Base-by-base conservation (phyloP, 805 yeast species). In the Wickerhamomyces bovis region DNA sequence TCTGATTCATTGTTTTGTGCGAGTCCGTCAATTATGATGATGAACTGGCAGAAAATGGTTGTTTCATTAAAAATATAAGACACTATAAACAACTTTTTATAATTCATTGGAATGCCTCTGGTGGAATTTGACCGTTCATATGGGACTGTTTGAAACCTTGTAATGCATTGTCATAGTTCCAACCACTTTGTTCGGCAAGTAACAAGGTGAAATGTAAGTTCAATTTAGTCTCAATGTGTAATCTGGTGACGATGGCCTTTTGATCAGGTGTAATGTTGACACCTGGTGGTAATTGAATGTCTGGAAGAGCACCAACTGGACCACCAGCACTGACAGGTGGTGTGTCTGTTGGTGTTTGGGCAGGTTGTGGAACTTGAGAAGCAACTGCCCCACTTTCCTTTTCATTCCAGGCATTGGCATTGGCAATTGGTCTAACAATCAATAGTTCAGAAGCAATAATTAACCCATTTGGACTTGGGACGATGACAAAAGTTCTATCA, bases 401-500 rank as follows among this genome's bases (percentile, higher is more conserved):
- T 39, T 60, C 59, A 22, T 55, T 57, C 90, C 92, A 87, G 0
- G 87, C 75, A 23, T 75, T 71, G 21, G 66, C 55, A 4, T 77
- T 80, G 1, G 81, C 72, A 53, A 68, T 74, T 7, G 82, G 74
- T 52, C 95, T 79, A 4, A 94, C 66, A 15, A 81, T 72, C 44
- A 94, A 70, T 61, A 87, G 63, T 65, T 94, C 99, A 30, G 95
- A 84, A 15, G 96, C 97, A 26, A 94, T 80, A n/a, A 89, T 70
- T 70, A 88, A 69, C 5, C 89, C 85, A 47, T 76, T 75, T 16
- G 81, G 77, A 13, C 83, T 84, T 13, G 86, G 81, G 2, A 89
- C 82, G 22, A 86, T 69, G n/a, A 87, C 71, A 61, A 94, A 81
- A 0, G 83, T 74, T 60, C 99, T 76, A 63, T 94, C 99, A 64